Base-by-base conservation (phyloP, 768 basidiomycete species). In the Podaxis sp. region DNA sequence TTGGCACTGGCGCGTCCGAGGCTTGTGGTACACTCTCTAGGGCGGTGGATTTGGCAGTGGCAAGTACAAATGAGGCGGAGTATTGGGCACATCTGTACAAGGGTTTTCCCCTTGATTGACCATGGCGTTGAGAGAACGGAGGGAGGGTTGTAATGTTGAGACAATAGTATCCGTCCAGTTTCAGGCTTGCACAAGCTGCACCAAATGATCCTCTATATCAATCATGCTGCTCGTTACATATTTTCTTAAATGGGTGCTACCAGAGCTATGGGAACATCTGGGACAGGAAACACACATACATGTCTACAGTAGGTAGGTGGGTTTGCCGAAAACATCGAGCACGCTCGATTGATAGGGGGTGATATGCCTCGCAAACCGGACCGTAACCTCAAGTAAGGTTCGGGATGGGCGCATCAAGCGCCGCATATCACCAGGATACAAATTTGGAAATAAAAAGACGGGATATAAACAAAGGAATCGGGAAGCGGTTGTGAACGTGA, bases 71-170 rank as follows among this genome's bases (percentile, higher is more conserved):
- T 38, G 78, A 82, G 56, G 52, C 72, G 42, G 51, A 64, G 44
- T 83, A 81, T 68, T 84, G 82, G 82, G 52, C 61, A 52, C 68
- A 76, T 70, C 60, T 75, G 62, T 57, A 58, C 28, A 38, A 44
- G 39, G 22, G 17, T 63, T 58, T 36, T 42, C 59, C 51, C 62
- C 33, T 63, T 38, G 64, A 67, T 58, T 61, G 63, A 65, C 52
- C 57, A 64, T 66, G 52, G 65, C 57, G 63, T 7, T 12, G 12
- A n/a, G n/a, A 40, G 33, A 52, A 57, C 57, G 55, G 44, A 30
- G 44, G 30, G 36, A n/a, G 5, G 36, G 36, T 22, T 38, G 12
- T 7, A 44, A 48, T 33, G 8, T 9, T 8, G 33, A 33, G 33
- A 8, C 33, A 9, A 33, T 33, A 9, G 2, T 17, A 46, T 17